Base-by-base conservation (phyloP, 2,329 filamentous ascomycete genomes). In the Arthrinium phaeospermum region DNA sequence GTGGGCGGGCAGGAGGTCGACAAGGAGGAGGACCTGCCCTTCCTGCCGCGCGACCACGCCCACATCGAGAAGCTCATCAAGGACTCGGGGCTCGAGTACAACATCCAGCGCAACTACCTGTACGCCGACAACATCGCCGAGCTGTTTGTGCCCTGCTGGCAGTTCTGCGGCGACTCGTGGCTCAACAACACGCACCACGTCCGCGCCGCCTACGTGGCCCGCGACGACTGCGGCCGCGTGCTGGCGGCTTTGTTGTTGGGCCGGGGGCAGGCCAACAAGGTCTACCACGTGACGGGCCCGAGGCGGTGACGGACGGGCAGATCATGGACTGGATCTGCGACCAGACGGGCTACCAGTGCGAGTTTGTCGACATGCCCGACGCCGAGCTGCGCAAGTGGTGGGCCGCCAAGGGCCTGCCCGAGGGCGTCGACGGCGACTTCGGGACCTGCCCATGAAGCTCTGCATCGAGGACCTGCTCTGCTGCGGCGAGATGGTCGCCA, bases 41-140 rank as follows among this genome's bases (percentile, higher is more conserved):
- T 74, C 68, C 71, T 77, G 27, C 70, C 75, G 37, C 74, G 74
- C 34, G 76, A 76, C 70, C 75, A 77, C 68, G 73, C 73, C 45
- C 73, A 71, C 72, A 75, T 75, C 41, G 76, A 77, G 72, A 46
- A 57, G 16, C 47, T 75, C 22, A 73, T 76, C 68, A 71, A 57
- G 37, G 70, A 47, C 19, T 75, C 72, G 27, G 74, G 75, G 16
- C 73, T 77, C 19, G 37, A 64, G 67, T 76, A 74, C 69, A 75
- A 74, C 67, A 74, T 76, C 41, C 75, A 76, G 71, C 72, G 75
- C 49, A 76, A 76, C 68, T 76, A 76, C 70, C 73, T 77, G 47
- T 76, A 77, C 67, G 64, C 68, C 37, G 76, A 76, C 68, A 77
- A 76, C 71, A 72, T 72, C 27, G 72, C 71, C 12, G 72, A 72